These are phyloP conservation scores for Fusarium abutilonis DNA, from an alignment of 2,329 filamentous ascomycete genomes.

Conservation along the genomic window DNA sequence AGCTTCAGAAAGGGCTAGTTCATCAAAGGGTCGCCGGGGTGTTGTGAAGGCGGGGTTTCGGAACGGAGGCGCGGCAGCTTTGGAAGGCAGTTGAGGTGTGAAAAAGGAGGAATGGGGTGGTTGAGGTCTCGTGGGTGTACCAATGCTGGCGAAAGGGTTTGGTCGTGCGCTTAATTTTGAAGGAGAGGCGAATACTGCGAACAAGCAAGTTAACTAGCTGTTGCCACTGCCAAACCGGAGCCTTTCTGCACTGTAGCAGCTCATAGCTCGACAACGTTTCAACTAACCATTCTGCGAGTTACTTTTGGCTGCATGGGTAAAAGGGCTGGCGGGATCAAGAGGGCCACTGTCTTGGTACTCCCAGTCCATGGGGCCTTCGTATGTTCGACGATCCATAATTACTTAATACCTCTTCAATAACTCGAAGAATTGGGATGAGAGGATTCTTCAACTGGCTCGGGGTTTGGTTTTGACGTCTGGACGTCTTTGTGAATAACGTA, in stretches of 20 bases:
- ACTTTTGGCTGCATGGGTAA: slow-evolving; percentile 61
- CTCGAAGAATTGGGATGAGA: slow-evolving; percentile 19
- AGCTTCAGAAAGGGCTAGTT: slow-evolving; percentile 62
- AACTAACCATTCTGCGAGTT: slow-evolving; percentile 56
- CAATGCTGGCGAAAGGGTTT: slow-evolving; percentile 51
- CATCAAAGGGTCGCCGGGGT: slow-evolving; percentile 66
- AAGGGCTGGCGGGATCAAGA: slow-evolving; percentile 69
- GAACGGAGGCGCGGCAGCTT: slow-evolving; percentile 62
- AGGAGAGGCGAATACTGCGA: slow-evolving; percentile 53
- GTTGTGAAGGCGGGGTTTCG: slow-evolving; percentile 73
- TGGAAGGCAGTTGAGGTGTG: slow-evolving; percentile 55
- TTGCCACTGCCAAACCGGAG: not conserved
- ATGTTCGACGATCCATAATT: slow-evolving; percentile 64
- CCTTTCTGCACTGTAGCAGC: not conserved
- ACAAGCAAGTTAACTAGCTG: slow-evolving; percentile 33
- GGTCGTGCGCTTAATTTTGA: slow-evolving; percentile 49
- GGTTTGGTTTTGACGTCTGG: slow-evolving; percentile 4
- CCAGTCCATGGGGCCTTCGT: slow-evolving; percentile 73
- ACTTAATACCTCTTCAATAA: slow-evolving; percentile 13
- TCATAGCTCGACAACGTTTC: not conserved
- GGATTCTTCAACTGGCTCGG: slow-evolving; percentile 3
- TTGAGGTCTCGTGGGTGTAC: slow-evolving; percentile 55
- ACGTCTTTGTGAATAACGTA: slow-evolving; percentile 22
- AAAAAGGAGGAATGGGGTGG: slow-evolving; percentile 59
- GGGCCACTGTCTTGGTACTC: slow-evolving; percentile 69